Base-by-base conservation (phyloP, 495 filamentous ascomycete species). In the Evansstolkia leycettana region DNA sequence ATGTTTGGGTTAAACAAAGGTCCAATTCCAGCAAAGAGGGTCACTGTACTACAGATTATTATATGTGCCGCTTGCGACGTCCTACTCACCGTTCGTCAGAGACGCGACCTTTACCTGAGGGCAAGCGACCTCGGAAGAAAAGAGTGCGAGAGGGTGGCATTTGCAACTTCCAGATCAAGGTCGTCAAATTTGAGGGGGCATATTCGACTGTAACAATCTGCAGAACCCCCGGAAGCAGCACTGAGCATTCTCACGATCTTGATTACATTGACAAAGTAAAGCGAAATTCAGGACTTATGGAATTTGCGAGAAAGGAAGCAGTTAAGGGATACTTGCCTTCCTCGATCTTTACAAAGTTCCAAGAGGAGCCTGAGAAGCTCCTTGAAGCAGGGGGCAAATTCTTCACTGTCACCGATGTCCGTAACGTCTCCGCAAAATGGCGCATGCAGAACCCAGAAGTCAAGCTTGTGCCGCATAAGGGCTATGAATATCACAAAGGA, bases 1-100 rank as follows among this genome's bases (percentile, higher is more conserved):
- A 72, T 45, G 64, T 70, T 11, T 72, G 65, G 66, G 62, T 69
- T 2, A 64, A 68, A 31, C 66, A 72, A 34, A 62, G 65, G 37
- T 62, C 64, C 10, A 64, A 66, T 33, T 56, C 65, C 5, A 67
- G 64, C 43, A 66, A 64, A 40, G 65, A 63, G 35, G 65, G 65
- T 9, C 60, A 62, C 34, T 64, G 58, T 36, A 65, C 57, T 2
- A 69, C 67, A 5, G 67, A 71, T 34, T 71, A 69, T 40, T 71
- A 69, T 25, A 65, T 65, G 55, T 71, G 67, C 41, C 62, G 67
- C 20, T 37, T 71, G 42, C 61, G 67, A 38, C 56, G 60, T 26
- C 56, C 60, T 27, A 64, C 58, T 14, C 57, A 62, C 33, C 56
- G 57, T 27, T 51, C 57, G 20, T 60, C 58, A 2, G 62, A 61